Evolutionary conservation across 2,329 filamentous ascomycete genomes (phyloP).

Genomic region (Diaporthe citriasiana): DNA sequence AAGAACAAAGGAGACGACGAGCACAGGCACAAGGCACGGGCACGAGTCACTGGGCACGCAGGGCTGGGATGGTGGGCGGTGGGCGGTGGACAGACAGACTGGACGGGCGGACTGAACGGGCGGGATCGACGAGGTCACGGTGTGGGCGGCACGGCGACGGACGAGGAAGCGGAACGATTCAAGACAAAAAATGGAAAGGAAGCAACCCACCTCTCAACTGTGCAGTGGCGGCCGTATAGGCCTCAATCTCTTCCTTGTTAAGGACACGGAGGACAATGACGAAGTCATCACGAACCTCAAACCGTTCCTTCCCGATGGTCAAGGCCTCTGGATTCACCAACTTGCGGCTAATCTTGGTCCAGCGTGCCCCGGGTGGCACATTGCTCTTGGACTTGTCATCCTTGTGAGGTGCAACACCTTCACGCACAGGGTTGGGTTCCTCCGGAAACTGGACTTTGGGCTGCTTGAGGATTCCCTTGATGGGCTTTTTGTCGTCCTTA

Average conservation of each 20-base stretch:
- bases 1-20: constrained; percentile 41
- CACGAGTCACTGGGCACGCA: constrained; percentile 41
- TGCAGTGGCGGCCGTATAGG: constrained; percentile 84
- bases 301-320: constrained; percentile 88
- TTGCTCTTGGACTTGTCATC: constrained; percentile 82
- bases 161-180: constrained; percentile 34
- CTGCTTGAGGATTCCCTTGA: constrained; percentile 88
- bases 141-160: constrained; percentile 43
- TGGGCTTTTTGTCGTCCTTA: constrained; percentile 75
- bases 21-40: constrained; percentile 42
- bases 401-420: constrained; percentile 94
- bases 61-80: constrained; percentile 30
- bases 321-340: constrained; percentile 92
- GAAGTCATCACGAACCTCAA: constrained; percentile 91
- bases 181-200: constrained; percentile 40
- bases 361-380: constrained; percentile 83
- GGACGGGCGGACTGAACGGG: constrained; percentile 38
- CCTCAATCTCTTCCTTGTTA: constrained; percentile 90
- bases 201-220: constrained; percentile 79
- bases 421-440: constrained; percentile 83
- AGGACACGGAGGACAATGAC: constrained; percentile 93
- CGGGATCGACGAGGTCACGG: constrained; percentile 40
- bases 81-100: constrained; percentile 29
- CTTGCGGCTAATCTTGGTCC: constrained; percentile 92
- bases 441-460: constrained; percentile 90